phyloP scores from a whole-genome alignment of 2,329 filamentous ascomycete genomes.

The Emericellopsis atlantica region DNA sequence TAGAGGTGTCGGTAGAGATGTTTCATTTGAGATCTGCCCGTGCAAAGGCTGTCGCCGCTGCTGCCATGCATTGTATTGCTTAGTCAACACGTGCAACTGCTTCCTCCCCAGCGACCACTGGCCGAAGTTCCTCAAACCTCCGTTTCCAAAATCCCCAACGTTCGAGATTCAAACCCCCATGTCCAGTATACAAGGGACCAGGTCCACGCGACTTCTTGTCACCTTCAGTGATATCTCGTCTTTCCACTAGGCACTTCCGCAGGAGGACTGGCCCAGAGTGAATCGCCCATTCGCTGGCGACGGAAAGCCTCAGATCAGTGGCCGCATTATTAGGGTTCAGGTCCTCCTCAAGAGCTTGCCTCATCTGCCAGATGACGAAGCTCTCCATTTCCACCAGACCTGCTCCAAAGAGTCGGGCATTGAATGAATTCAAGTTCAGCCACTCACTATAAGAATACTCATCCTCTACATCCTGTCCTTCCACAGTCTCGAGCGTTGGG shows the following conservation, averaged over 20 bases:
- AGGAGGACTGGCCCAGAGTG: too few species aligned
- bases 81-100: neutral
- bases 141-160: slow-evolving; percentile 1
- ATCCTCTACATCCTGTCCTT: neutral
- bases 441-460: slow-evolving; percentile 1
- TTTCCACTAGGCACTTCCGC: slow-evolving; percentile 1
- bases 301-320: too few species aligned
- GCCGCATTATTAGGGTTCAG: too few species aligned
- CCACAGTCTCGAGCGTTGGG: neutral
- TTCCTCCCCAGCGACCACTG: neutral
- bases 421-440: slow-evolving; percentile 1
- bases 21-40: neutral
- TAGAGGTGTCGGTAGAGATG: neutral
- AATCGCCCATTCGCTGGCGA: too few species aligned
- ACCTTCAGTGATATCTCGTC: slow-evolving; percentile 1
- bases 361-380: slow-evolving; percentile 2
- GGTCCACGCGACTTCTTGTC: slow-evolving; percentile 1
- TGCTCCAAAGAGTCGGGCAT: slow-evolving; percentile 1
- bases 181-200: neutral
- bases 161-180: slow-evolving; percentile 1
- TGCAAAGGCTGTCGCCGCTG: neutral
- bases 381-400: neutral
- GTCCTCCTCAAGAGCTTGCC: slow-evolving; percentile 2
- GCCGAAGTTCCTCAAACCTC: slow-evolving; percentile 1
- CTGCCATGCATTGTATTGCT: slow-evolving; percentile 1